Conservation (phyloP, 805 yeast species). For the Saccharomycopsis amapae region DNA sequence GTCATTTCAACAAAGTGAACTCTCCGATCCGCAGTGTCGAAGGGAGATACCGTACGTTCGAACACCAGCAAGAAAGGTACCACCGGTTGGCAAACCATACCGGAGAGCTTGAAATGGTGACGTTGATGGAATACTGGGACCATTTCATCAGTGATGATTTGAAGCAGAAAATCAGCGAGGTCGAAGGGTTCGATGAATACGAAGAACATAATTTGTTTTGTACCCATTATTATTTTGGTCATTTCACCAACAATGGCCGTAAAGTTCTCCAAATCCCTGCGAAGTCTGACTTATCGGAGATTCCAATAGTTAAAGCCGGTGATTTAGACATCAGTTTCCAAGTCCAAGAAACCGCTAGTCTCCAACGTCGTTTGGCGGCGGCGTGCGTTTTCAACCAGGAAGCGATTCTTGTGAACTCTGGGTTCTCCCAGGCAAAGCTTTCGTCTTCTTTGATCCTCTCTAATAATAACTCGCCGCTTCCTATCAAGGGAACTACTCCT, state of each 20-base stretch:
- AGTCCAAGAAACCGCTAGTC: conserved; percentile 1
- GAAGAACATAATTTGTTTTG: conserved; percentile 73
- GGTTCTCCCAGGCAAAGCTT: conserved; percentile 35
- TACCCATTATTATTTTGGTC: conserved; percentile 66
- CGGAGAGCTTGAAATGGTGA: conserved; percentile 39
- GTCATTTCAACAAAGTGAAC: conserved; percentile 57
- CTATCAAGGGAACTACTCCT: conserved; percentile 10
- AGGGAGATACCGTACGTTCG: conserved; percentile 41
- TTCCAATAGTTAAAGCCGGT: background rate
- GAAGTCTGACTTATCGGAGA: background rate
- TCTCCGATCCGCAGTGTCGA: conserved; percentile 65
- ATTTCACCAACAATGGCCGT: conserved; percentile 41
- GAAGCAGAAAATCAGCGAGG: conserved; percentile 35
- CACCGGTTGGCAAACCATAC: conserved; percentile 32
- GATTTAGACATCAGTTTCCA: conserved; percentile 1
- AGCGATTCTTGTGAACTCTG: conserved; percentile 30
- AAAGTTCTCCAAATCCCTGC: background rate
- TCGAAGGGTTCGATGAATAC: conserved; percentile 77
- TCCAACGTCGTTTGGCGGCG: conserved; percentile 39
- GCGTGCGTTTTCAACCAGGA: conserved; percentile 23
- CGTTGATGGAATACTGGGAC: conserved; percentile 56
- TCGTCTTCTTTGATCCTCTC: conserved; percentile 20
- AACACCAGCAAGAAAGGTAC: conserved; percentile 47
- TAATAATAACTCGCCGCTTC: background rate
- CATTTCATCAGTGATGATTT: conserved; percentile 33